These are phyloP conservation scores for Paramecium primaurelia DNA, from an alignment of 73 alveolate species.

Conservation along the genomic window DNA sequence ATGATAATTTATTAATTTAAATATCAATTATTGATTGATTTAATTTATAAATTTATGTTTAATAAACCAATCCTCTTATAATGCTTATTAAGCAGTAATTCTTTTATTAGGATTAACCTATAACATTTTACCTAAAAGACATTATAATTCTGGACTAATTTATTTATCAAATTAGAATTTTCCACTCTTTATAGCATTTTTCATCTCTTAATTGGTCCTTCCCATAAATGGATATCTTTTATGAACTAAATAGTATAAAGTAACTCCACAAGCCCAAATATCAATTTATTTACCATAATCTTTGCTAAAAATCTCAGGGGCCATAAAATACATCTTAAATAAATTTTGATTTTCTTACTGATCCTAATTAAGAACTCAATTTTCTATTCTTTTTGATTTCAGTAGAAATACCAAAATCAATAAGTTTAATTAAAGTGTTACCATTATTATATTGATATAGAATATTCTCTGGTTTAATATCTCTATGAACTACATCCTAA, in stretches of 20 bases:
- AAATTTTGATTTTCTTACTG: not conserved
- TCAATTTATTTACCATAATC: not conserved
- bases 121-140: not conserved
- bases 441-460: not conserved
- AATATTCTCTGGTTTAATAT: not conserved
- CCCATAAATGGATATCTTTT: not conserved
- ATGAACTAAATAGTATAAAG: not conserved
- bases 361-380: not conserved
- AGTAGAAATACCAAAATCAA: not conserved
- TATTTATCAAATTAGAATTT: not conserved
- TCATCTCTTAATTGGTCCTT: not conserved
- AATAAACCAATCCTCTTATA: not conserved
- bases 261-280: not conserved
- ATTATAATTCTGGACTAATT: not conserved
- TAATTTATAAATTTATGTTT: not conserved
- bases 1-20: not conserved
- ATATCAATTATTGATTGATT: not conserved
- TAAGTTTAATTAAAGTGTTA: not conserved
- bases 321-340: not conserved
- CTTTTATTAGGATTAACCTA: not conserved
- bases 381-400: not conserved
- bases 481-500: not conserved
- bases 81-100: not conserved
- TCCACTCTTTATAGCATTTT: not conserved
- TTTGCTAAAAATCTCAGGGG: not conserved